These are phyloP conservation scores for Purshia tridentata DNA, from an alignment of 306 rosid species.

Conservation along the genomic window DNA sequence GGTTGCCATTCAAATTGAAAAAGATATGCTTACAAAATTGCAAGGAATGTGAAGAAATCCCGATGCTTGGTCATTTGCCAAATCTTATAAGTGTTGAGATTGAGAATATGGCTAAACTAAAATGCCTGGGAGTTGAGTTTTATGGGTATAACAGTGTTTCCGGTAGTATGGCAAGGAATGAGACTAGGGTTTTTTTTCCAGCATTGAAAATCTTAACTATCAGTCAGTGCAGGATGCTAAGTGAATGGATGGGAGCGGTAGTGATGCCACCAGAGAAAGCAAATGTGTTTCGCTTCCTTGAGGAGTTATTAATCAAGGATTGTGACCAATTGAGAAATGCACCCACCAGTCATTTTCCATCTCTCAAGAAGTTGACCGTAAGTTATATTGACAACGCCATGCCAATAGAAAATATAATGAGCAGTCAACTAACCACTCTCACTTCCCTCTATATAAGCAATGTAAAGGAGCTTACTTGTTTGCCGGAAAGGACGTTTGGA, in stretches of 20 bases:
- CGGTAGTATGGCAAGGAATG: not conserved
- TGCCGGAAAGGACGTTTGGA: not conserved
- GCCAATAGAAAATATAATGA: not conserved
- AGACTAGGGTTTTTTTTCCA: not conserved
- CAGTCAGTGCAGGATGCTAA: not conserved
- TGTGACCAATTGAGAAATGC: not conserved
- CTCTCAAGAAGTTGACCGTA: not conserved
- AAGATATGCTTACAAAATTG: accelerated
- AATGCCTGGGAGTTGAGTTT: not conserved
- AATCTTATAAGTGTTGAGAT: not conserved
- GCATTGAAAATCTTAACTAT: not conserved
- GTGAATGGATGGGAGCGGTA: too few species aligned
- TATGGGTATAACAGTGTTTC: not conserved
- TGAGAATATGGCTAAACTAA: accelerated
- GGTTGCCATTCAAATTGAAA: not conserved
- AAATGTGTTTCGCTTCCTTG: too few species aligned
- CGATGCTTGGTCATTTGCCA: not conserved
- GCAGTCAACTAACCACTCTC: not conserved
- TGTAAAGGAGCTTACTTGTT: not conserved
- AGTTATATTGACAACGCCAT: not conserved
- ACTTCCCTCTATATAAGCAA: accelerated
- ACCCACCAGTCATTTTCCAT: not conserved
- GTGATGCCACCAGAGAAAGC: too few species aligned
- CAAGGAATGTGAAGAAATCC: not conserved
- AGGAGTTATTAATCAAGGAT: too few species aligned